These are phyloP conservation scores for Fusarium sp. DNA, from an alignment of 2,329 filamentous ascomycete genomes.

Conservation along the genomic window DNA sequence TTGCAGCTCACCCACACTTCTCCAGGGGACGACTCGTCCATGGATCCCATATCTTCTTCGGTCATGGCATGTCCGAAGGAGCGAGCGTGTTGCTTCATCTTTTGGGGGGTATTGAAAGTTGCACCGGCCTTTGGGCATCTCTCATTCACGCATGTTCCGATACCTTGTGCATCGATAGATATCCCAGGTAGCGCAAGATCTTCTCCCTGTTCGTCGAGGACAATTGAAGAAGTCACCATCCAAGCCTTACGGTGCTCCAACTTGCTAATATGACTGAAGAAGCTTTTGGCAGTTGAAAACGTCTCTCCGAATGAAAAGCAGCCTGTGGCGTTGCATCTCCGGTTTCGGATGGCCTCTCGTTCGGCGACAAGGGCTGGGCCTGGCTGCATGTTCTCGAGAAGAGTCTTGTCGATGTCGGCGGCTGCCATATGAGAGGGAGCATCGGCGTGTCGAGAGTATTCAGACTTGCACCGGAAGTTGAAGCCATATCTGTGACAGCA, in stretches of 20 bases:
- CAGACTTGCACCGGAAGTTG: slow-evolving; percentile 31
- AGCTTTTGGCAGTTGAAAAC: slow-evolving; percentile 4
- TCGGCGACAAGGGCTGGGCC: slow-evolving; percentile 15
- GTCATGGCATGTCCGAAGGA: slow-evolving; percentile 7
- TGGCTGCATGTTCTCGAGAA: neutral
- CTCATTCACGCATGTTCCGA: slow-evolving; percentile 16
- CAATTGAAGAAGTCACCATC: neutral
- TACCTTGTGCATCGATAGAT: neutral
- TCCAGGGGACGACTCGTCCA: neutral
- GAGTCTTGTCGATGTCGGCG: slow-evolving; percentile 2
- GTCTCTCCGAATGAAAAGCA: slow-evolving; percentile 20
- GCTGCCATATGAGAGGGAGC: slow-evolving; percentile 20
- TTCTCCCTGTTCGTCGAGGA: neutral
- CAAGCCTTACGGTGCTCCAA: slow-evolving; percentile 10
- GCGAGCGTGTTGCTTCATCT: slow-evolving; percentile 18
- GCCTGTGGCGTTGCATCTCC: slow-evolving; percentile 23
- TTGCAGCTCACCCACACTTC: slow-evolving; percentile 17
- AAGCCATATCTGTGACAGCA: slow-evolving; percentile 29
- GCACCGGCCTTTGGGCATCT: slow-evolving; percentile 14
- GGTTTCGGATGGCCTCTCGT: slow-evolving; percentile 29
- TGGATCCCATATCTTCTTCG: neutral
- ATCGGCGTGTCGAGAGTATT: slow-evolving; percentile 29
- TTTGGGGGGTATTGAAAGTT: neutral
- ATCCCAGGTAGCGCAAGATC: slow-evolving; percentile 4
- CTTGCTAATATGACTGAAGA: neutral